Evolutionary conservation across 2,329 filamentous ascomycete species (phyloP).

Genomic region (Zymoseptoria pseudotritici): DNA sequence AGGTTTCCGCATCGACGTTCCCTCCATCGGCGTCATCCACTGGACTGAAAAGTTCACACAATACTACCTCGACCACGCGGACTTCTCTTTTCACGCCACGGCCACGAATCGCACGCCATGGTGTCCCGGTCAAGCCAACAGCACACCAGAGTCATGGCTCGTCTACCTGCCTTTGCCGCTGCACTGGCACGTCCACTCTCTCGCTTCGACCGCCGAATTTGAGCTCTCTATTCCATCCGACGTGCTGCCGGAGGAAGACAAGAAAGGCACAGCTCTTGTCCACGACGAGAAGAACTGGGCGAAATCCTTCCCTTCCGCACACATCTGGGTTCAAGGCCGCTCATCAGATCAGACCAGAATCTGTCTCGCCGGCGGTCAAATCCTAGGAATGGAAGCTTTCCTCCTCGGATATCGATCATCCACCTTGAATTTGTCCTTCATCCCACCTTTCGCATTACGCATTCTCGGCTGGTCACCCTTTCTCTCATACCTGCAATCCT

Average conservation of each 20-base stretch:
- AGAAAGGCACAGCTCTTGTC: constrained; percentile 31
- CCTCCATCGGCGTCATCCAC: constrained; percentile 34
- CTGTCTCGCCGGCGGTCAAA: constrained; percentile 34
- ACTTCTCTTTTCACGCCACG: constrained; percentile 36
- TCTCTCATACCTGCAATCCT: constrained; percentile 36
- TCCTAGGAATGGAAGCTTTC: constrained; percentile 38
- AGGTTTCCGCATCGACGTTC: constrained; percentile 36
- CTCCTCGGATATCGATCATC: constrained; percentile 40
- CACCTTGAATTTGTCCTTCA: constrained; percentile 34
- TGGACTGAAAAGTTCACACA: constrained; percentile 32
- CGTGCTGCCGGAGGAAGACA: constrained; percentile 21
- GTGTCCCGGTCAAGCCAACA: constrained; percentile 21
- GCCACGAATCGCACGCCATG: constrained; percentile 35
- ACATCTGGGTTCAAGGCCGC: constrained; percentile 36
- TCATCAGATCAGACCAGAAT: constrained; percentile 21
- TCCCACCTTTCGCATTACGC: constrained; percentile 38
- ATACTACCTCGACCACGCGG: constrained; percentile 29
- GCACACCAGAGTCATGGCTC: constrained; percentile 42
- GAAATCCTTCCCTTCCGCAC: constrained; percentile 38
- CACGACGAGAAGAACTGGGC: constrained; percentile 49
- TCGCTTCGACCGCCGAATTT: constrained; percentile 36
- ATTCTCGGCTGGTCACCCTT: constrained; percentile 35
- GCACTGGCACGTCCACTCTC: constrained; percentile 46
- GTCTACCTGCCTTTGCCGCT: constrained; percentile 41
- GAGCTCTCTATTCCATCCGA: constrained; percentile 31